These are phyloP conservation scores for Entoloma clypeatum DNA, from an alignment of 1,284 basidiomycete species.

Conservation along the genomic window DNA sequence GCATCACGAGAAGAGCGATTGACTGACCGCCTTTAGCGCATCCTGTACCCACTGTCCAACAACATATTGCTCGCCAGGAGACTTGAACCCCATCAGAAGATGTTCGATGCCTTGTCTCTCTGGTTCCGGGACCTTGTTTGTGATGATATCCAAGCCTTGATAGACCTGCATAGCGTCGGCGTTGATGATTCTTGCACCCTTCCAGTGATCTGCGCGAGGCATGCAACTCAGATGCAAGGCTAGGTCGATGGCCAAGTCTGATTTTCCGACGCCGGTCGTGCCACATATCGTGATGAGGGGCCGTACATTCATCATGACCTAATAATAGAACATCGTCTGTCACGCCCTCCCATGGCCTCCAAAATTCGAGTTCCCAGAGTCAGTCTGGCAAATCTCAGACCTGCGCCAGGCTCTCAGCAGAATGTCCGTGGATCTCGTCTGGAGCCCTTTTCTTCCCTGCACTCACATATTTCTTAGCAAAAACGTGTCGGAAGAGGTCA, in stretches of 20 bases:
- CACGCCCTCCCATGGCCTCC: constrained; percentile 27
- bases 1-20: constrained; percentile 1
- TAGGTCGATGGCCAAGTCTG: constrained; percentile 86
- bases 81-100: constrained; percentile 84
- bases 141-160: constrained; percentile 89
- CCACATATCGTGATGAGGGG: constrained; percentile 87
- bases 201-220: constrained; percentile 39
- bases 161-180: constrained; percentile 99
- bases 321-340: constrained; percentile 1
- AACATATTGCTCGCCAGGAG: constrained; percentile 83
- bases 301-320: constrained; percentile 29
- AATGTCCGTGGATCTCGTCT: constrained; percentile 37
- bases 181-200: constrained; percentile 79
- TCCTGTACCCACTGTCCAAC: constrained; percentile 85
- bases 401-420: constrained; percentile 60
- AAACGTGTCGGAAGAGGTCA: constrained; percentile 94
- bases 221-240: constrained; percentile 54
- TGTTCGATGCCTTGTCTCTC: constrained; percentile 86
- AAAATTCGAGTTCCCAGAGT: constrained; percentile 37
- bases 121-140: constrained; percentile 83
- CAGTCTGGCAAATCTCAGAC: constrained; percentile 60
- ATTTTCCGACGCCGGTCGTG: constrained; percentile 97
- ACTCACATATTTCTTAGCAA: constrained; percentile 49
- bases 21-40: constrained; percentile 62
- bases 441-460: constrained; percentile 6